Evolutionary conservation across 1,284 basidiomycete species (phyloP), one percentile per base, ranked within the genome.

Genomic region (Hortiboletus rubellus): DNA sequence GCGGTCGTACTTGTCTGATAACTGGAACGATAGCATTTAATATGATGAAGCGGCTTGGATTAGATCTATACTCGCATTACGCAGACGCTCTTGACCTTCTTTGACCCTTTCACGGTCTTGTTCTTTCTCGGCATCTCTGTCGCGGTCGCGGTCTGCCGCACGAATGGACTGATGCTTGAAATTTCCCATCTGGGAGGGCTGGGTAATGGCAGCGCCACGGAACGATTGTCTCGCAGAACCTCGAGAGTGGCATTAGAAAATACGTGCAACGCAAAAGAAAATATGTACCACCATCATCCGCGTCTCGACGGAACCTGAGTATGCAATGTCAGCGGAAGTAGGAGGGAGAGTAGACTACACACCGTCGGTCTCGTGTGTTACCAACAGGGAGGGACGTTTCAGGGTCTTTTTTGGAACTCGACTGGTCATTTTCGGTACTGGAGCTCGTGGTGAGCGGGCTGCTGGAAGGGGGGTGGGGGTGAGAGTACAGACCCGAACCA

Each of bases 171-270:
- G 91, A 65, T 92, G 91, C 65, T 91, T 89, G 74, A 92, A 92
- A 68, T 91, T 92, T 52, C 91, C 91, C 90, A 92, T 92, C 75
- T 92, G 90, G 43, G 91, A 91, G 34, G 89, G 88, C 65, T 92
- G 90, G 37, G 88, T 82, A 48, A 89, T 77, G 15, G 71, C 60
- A 14, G 85, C 77, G 22, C 87, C 81, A 37, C 89, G 84, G 68
- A 91, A 92, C 7, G 84, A 80, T 30, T 86, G 82, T 52, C 89
- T 80, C 12, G 82, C 67, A 48, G 84, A 73, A 52, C 77, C 72
- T 74, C 87, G 83, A 43, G 54, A 37, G 43, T 40, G 18, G 27
- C 1, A 46, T 74, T 43, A 66, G 61, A 53, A 44, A 46, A 43
- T 18, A 56, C 42, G 50, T 58, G 40, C 22, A 55, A 44, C 27